These are phyloP conservation scores for Auriculariales sp. DNA, from an alignment of 768 basidiomycete genomes.

Conservation along the genomic window DNA sequence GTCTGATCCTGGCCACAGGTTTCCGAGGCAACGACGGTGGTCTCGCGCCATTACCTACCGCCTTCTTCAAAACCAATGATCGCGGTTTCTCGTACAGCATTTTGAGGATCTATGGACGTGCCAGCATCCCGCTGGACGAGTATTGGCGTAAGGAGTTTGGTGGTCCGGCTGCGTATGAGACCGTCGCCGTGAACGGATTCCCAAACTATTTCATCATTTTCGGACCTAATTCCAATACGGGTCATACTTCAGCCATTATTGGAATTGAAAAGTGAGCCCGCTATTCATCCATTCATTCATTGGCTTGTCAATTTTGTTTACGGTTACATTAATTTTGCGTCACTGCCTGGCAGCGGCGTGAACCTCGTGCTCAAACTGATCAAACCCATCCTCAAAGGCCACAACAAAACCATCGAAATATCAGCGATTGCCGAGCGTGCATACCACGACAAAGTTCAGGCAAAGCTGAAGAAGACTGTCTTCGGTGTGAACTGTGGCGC, in stretches of 20 bases:
- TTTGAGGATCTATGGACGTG: constrained; percentile 8
- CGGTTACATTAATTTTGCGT: too few relatives aligned
- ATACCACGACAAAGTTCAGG: constrained; percentile 4
- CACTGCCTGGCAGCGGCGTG: too few relatives aligned
- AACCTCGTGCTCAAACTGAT: constrained; percentile 5
- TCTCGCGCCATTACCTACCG: too few relatives aligned
- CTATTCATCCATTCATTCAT: too few relatives aligned
- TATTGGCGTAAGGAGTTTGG: constrained; percentile 6
- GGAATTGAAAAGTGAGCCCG: constrained; percentile 6
- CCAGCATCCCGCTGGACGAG: constrained; percentile 8
- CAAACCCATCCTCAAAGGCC: constrained; percentile 5
- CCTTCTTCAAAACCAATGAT: too few relatives aligned
- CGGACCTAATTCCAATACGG: constrained; percentile 12
- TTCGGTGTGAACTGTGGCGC: too few relatives aligned
- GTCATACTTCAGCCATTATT: constrained; percentile 12
- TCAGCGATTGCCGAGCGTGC: constrained; percentile 7
- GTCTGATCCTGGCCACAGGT: constrained; percentile 11
- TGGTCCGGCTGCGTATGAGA: constrained; percentile 6
- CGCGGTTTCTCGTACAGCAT: too few relatives aligned
- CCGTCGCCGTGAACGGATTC: constrained; percentile 4
- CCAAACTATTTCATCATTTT: constrained; percentile 9
- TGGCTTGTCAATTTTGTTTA: neutral
- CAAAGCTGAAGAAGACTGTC: too few relatives aligned
- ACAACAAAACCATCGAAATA: constrained; percentile 9
- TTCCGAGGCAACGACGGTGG: neutral